Percentiles rank a stretch among this genome's conserved stretches.
Evolutionary conservation across 805 yeast genomes (phyloP).

Genomic region (Komagataella kurtzmanii): DNA sequence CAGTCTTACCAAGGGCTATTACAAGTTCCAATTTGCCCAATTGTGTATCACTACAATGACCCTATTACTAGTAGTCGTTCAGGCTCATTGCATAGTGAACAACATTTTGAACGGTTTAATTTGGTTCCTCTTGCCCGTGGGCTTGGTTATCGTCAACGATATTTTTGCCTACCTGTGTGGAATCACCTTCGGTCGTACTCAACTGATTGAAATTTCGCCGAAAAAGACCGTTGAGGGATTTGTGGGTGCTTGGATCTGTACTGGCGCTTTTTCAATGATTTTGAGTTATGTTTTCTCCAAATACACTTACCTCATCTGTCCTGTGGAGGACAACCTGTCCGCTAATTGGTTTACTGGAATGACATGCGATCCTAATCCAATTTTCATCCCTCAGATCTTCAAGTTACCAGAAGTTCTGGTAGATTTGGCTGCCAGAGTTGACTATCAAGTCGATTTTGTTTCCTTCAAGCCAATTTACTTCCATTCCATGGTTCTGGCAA

Average conservation of each 20-base stretch:
- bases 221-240: constrained; percentile 97
- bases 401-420: constrained; percentile 60
- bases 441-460: constrained; percentile 24
- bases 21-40: constrained; percentile 88
- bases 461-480: constrained; percentile 78
- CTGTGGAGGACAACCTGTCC: constrained; percentile 55
- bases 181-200: constrained; percentile 89
- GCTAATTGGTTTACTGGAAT: constrained; percentile 47
- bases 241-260: constrained; percentile 94
- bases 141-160: constrained; percentile 86
- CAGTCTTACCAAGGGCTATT: constrained; percentile 77
- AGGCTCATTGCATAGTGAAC: constrained; percentile 83
- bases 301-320: constrained; percentile 75
- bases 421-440: constrained; percentile 16
- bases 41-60: constrained; percentile 93
- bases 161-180: constrained; percentile 96
- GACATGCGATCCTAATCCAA: constrained; percentile 76
- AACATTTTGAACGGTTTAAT: constrained; percentile 83
- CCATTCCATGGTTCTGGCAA: constrained; percentile 76
- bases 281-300: constrained; percentile 52
- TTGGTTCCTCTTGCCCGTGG: constrained; percentile 90
- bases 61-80: constrained; percentile 76
- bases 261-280: constrained; percentile 58
- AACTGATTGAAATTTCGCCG: constrained; percentile 85
- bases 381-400: constrained; percentile 72